Evolutionary conservation across 345 rosid genomes (phyloP), one percentile per base, ranked within the genome.

Genomic region (Syzygium jambos): DNA sequence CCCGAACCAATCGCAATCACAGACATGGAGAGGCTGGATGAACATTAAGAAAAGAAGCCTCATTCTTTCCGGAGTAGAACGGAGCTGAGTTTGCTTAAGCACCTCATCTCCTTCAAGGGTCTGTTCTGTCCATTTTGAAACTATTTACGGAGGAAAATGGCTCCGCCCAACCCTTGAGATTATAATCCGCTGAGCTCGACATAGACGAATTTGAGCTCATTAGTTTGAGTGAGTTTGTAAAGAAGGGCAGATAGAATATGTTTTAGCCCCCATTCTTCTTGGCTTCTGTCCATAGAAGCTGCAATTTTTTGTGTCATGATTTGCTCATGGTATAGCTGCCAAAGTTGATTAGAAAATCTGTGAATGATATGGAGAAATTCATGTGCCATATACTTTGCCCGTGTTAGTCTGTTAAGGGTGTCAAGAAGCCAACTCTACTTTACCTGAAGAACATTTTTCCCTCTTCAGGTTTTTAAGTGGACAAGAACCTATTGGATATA

Each of bases 1-100:
- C 98, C 96, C 2, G 95, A 93, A 89, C 96, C 96, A 5, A 51
- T 88, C 5, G 90, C 91, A 34, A 90, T 68, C 51, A 90, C 86
- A 51, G 95, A 92, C 61, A 73, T 78, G 86, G 95, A 93, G 91
- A 90, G 91, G 86, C 88, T 86, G 78, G 93, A 89, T 85, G 87
- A 63, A 86, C 87, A 87, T 55, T 87, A 85, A 61, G 56, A 55
- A 59, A 87, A 30, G 46, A 54, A 17, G 41, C 51, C 61, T 73
- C 49, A 73, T 34, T 73, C 80, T 46, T 73, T 73, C 49, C 49
- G 34, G 80, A 73, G 43, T 34, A 34, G 80, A 73, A 73, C 43
- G 46, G 80, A 21, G 80, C 46, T 73, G 46, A 73, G 49, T 73
- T 73, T 73, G 22, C 80, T 38, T 68, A 68, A 38, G 78, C 46